These are phyloP conservation scores for Sambucus nigra DNA, from an alignment of 129 eudicot species.

Conservation along the genomic window DNA sequence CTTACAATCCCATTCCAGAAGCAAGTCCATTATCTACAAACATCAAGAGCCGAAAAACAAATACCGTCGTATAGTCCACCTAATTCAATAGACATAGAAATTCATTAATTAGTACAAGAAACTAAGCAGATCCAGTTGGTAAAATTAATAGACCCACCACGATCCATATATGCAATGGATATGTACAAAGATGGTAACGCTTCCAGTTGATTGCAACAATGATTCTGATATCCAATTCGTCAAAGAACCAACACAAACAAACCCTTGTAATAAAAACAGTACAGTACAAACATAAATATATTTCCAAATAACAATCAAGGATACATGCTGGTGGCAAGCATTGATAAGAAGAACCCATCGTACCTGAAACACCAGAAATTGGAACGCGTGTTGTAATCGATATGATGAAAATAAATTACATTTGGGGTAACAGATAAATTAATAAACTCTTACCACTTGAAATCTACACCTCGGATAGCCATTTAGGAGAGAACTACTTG, in stretches of 20 bases:
- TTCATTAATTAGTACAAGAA: neutral
- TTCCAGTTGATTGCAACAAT: conserved; percentile 76
- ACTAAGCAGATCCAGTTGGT: neutral
- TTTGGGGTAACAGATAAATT: neutral
- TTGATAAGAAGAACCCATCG: conserved; percentile 92
- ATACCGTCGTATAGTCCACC: conserved; percentile 80
- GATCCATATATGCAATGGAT: conserved; percentile 85
- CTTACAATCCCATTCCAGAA: conserved; percentile 87
- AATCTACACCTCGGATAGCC: conserved; percentile 58
- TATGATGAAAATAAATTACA: neutral
- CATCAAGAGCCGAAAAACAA: conserved; percentile 87
- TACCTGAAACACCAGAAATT: conserved; percentile 55
- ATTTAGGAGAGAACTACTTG: conserved; percentile 18
- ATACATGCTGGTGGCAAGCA: conserved; percentile 97
- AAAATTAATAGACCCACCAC: conserved; percentile 42
- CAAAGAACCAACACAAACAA: conserved; percentile 33
- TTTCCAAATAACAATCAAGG: too few relatives aligned
- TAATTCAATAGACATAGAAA: conserved; percentile 14
- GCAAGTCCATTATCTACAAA: conserved; percentile 87
- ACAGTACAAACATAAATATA: too few relatives aligned
- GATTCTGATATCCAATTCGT: conserved; percentile 39
- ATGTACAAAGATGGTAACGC: conserved; percentile 60
- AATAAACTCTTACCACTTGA: conserved; percentile 50
- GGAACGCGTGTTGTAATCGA: conserved; percentile 5
- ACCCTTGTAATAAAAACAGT: too few relatives aligned